Conservation (phyloP, 306 rosid genomes). For the Trifolium fragiferum region DNA sequence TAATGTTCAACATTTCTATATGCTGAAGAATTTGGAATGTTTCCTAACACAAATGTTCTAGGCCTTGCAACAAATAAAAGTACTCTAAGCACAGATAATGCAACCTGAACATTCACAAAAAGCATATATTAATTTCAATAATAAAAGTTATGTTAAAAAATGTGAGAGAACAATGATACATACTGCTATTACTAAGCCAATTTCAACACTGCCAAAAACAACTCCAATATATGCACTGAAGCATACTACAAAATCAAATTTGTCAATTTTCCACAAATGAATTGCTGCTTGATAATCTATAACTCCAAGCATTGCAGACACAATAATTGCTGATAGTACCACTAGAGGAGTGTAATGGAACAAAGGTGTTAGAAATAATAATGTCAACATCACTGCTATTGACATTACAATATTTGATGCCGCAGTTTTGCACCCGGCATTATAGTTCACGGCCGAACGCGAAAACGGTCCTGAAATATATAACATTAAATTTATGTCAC, state of each 20-base stretch:
- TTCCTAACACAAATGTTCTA: constrained; percentile 67
- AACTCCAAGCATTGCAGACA: constrained; percentile 90
- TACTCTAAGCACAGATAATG: constrained; percentile 65
- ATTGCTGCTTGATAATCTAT: constrained; percentile 82
- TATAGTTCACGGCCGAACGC: constrained; percentile 87
- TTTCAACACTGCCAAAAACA: constrained; percentile 80
- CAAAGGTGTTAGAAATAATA: constrained; percentile 84
- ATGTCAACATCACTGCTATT: constrained; percentile 81
- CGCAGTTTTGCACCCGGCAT: constrained; percentile 97
- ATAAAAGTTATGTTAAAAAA: neutral
- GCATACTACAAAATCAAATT: constrained; percentile 85
- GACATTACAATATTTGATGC: constrained; percentile 90
- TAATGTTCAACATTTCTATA: constrained; percentile 82
- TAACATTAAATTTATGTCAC: constrained; percentile 14
- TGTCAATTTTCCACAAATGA: constrained; percentile 91
- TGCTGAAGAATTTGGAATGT: constrained; percentile 65
- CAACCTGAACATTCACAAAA: constrained; percentile 60
- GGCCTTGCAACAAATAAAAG: constrained; percentile 80
- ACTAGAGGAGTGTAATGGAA: constrained; percentile 94
- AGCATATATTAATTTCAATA: constrained; percentile 17
- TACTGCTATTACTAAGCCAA: constrained; percentile 87
- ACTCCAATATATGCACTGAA: constrained; percentile 78
- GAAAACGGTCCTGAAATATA: constrained; percentile 95
- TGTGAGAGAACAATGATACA: neutral
- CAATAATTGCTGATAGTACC: constrained; percentile 80